phyloP scores from a whole-genome alignment of 192 early-diverging fungal species.

The Podila clonocystis region DNA sequence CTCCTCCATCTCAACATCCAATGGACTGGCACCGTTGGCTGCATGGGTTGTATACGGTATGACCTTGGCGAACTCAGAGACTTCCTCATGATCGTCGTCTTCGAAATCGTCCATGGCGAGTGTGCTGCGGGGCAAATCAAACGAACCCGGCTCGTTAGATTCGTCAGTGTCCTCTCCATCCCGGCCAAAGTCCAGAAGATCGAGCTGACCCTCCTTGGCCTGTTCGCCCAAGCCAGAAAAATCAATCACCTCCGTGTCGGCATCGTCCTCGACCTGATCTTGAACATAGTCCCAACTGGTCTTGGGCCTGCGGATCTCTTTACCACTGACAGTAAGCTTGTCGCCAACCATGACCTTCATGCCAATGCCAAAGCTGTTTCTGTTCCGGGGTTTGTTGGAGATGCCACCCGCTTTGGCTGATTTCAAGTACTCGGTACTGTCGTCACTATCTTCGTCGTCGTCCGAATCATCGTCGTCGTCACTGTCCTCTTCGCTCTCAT shows the following conservation, averaged over 20 bases:
- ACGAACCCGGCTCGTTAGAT: not conserved
- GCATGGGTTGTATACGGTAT: conserved; percentile 12
- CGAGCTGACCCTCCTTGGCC: conserved; percentile 6
- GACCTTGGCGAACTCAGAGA: conserved; percentile 5
- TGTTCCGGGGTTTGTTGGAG: conserved; percentile 31
- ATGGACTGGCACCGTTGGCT: conserved; percentile 23
- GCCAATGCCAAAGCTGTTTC: conserved; percentile 46
- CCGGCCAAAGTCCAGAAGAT: conserved; percentile 8
- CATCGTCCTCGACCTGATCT: conserved; percentile 22
- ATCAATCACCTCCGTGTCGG: not conserved
- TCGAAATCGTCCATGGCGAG: conserved; percentile 27
- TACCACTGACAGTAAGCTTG: conserved; percentile 41
- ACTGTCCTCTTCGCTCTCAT: conserved; percentile 12
- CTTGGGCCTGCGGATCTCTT: conserved; percentile 47
- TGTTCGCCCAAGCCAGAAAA: conserved; percentile 7
- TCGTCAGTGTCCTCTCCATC: conserved; percentile 23
- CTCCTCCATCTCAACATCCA: conserved; percentile 42
- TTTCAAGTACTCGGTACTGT: conserved; percentile 10
- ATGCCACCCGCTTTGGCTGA: conserved; percentile 25
- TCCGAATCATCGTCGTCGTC: conserved; percentile 23
- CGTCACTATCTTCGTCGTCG: conserved; percentile 22
- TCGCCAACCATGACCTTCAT: conserved; percentile 52
- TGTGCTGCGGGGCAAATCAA: not conserved
- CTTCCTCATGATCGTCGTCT: conserved; percentile 35
- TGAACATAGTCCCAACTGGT: conserved; percentile 50